These are phyloP conservation scores for Hypocreales sp. DNA, from an alignment of 2,329 filamentous ascomycete genomes.

Conservation along the genomic window DNA sequence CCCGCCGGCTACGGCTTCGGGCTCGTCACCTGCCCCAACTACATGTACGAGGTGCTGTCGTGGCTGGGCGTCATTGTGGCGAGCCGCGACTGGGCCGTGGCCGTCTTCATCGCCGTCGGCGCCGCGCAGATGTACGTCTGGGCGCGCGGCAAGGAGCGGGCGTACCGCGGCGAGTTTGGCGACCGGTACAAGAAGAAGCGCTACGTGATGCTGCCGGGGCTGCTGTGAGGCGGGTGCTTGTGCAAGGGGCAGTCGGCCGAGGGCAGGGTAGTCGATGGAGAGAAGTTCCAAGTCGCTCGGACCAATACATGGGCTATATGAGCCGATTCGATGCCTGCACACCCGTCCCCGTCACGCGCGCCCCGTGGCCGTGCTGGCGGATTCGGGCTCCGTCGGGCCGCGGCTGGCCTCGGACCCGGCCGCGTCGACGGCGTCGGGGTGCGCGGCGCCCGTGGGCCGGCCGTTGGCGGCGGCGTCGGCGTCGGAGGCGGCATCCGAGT, in stretches of 20 bases:
- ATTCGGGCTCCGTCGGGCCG: slow-evolving; percentile 20
- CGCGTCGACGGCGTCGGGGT: slow-evolving; percentile 9
- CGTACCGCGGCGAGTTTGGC: slow-evolving; percentile 81
- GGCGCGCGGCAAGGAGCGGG: slow-evolving; percentile 83
- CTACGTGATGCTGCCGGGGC: slow-evolving; percentile 64
- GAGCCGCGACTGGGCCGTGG: slow-evolving; percentile 63
- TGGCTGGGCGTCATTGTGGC: slow-evolving; percentile 76
- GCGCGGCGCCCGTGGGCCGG: slow-evolving; percentile 7
- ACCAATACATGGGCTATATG: too few species aligned
- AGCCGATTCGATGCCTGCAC: too few species aligned
- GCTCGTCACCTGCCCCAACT: slow-evolving; percentile 90
- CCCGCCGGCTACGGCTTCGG: slow-evolving; percentile 73
- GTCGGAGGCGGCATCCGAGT: slow-evolving; percentile 3
- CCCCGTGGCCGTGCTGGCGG: slow-evolving; percentile 15
- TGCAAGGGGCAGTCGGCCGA: too few species aligned
- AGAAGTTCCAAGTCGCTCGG: not conserved
- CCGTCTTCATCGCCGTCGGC: slow-evolving; percentile 61
- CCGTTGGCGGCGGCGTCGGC: slow-evolving; percentile 2
- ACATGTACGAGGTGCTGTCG: slow-evolving; percentile 79
- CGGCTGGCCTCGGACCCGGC: slow-evolving; percentile 21
- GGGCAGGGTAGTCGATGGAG: too few species aligned
- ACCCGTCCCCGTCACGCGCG: too few species aligned
- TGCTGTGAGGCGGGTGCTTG: too few species aligned
- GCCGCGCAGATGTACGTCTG: slow-evolving; percentile 69
- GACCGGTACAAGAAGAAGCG: slow-evolving; percentile 94